Evolutionary conservation across 208 protist genomes (phyloP).

Genomic region (Crithidia expoeki): DNA sequence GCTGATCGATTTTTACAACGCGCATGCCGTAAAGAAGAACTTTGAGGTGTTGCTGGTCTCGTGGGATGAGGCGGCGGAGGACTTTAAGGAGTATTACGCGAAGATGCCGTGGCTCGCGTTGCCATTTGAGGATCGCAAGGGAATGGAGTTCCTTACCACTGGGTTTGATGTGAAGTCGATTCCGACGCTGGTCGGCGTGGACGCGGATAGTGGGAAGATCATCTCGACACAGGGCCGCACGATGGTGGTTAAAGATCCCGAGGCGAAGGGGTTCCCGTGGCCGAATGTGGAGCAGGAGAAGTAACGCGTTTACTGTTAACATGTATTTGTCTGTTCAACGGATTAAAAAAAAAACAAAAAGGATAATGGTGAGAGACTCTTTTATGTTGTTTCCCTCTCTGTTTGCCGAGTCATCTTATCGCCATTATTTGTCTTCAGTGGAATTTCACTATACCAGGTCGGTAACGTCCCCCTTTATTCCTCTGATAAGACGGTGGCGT

Average conservation of each 20-base stretch:
- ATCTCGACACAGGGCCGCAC: constrained; percentile 64
- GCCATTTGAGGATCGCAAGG: constrained; percentile 55
- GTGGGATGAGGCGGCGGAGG: constrained; percentile 82
- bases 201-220: constrained; percentile 76
- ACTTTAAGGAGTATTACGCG: constrained; percentile 73
- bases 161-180: constrained; percentile 78
- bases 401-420: too few relatives aligned
- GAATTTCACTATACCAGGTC: too few relatives aligned
- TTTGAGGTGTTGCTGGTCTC: constrained; percentile 88
- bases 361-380: neutral
- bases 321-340: too few relatives aligned
- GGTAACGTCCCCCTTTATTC: too few relatives aligned
- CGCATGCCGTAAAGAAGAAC: constrained; percentile 66
- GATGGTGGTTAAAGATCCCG: constrained; percentile 65
- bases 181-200: constrained; percentile 75
- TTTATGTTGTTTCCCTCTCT: too few relatives aligned
- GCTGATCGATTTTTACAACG: constrained; percentile 88
- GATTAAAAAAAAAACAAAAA: neutral
- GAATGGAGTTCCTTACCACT: constrained; percentile 52
- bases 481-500: too few relatives aligned
- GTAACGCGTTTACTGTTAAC: constrained; percentile 15
- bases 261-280: constrained; percentile 79
- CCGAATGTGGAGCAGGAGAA: constrained; percentile 26
- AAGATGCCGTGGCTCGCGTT: constrained; percentile 88
- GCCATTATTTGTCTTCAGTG: too few relatives aligned